Conservation (phyloP, 192 early-diverging fungal genomes). For the Piromyces finnis region DNA sequence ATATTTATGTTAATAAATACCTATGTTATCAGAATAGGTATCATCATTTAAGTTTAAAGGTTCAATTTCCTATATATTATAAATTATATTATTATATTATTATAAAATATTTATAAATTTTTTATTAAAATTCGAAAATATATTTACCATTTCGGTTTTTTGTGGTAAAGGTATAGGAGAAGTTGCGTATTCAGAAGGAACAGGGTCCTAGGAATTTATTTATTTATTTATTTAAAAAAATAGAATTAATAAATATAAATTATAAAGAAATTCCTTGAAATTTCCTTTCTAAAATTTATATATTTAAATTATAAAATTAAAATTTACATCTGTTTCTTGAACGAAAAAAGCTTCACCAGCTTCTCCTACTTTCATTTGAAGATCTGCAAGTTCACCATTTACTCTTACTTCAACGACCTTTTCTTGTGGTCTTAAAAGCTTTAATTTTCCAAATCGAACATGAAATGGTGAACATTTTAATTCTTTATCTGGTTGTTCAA, state of each 20-base stretch:
- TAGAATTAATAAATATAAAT: background rate
- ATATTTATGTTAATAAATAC: background rate
- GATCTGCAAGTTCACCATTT: conserved; percentile 54
- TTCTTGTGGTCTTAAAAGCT: conserved; percentile 74
- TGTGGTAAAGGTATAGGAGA: conserved; percentile 32
- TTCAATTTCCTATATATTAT: background rate
- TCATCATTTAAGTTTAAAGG: background rate
- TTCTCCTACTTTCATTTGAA: conserved; percentile 94
- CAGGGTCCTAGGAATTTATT: conserved; percentile 24
- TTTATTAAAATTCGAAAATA: background rate
- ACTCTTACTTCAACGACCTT: conserved; percentile 79
- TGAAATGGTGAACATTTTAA: conserved; percentile 90
- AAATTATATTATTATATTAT: background rate
- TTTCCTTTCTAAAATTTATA: too few relatives aligned
- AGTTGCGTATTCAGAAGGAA: conserved; percentile 82
- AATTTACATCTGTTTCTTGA: conserved; percentile 66
- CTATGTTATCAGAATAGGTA: background rate
- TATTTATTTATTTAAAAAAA: background rate
- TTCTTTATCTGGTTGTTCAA: conserved; percentile 63
- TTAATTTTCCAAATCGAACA: conserved; percentile 93
- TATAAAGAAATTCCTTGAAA: too few relatives aligned
- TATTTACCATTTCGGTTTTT: background rate
- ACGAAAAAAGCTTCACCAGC: conserved; percentile 98
- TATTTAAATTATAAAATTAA: too few relatives aligned
- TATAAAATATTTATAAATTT: too few relatives aligned